These are phyloP conservation scores for Cutaneotrichosporon curvatum DNA, from an alignment of 1,284 basidiomycete species.

Conservation along the genomic window DNA sequence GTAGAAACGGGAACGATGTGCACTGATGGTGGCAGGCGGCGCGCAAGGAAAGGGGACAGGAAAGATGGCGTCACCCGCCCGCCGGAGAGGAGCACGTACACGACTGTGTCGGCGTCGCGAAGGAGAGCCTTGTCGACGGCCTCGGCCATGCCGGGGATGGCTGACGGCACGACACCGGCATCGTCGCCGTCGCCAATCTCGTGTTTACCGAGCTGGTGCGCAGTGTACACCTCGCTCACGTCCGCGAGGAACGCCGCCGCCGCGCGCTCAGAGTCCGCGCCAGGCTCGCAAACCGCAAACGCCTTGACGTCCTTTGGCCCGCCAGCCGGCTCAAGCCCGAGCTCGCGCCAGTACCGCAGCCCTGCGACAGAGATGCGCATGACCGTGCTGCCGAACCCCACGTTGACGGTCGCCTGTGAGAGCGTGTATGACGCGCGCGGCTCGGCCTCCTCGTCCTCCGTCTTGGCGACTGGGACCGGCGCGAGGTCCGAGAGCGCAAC, in stretches of 20 bases:
- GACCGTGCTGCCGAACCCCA: slow-evolving; percentile 26
- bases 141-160: slow-evolving; percentile 1
- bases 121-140: not conserved
- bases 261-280: slow-evolving; percentile 2
- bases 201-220: slow-evolving; percentile 10
- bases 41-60: slow-evolving; percentile 2
- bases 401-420: slow-evolving; percentile 11
- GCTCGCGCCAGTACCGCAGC: slow-evolving; percentile 36
- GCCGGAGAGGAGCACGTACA: slow-evolving; percentile 11
- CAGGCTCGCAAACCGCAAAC: slow-evolving; percentile 20
- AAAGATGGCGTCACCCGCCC: not conserved
- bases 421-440: slow-evolving; percentile 5
- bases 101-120: slow-evolving; percentile 1
- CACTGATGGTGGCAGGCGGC: not conserved
- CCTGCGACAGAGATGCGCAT: slow-evolving; percentile 28
- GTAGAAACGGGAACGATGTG: slow-evolving; percentile 7
- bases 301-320: slow-evolving; percentile 32
- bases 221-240: slow-evolving; percentile 17
- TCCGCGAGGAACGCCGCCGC: slow-evolving; percentile 17
- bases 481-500: slow-evolving; percentile 10
- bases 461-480: not conserved
- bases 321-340: slow-evolving; percentile 34
- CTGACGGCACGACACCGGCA: not conserved
- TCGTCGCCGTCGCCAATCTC: slow-evolving; percentile 1
- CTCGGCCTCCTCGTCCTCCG: not conserved